These are phyloP conservation scores for Neckera pumila DNA, from an alignment of 225 moss, liverwort and hornwort species.

Conservation along the genomic window DNA sequence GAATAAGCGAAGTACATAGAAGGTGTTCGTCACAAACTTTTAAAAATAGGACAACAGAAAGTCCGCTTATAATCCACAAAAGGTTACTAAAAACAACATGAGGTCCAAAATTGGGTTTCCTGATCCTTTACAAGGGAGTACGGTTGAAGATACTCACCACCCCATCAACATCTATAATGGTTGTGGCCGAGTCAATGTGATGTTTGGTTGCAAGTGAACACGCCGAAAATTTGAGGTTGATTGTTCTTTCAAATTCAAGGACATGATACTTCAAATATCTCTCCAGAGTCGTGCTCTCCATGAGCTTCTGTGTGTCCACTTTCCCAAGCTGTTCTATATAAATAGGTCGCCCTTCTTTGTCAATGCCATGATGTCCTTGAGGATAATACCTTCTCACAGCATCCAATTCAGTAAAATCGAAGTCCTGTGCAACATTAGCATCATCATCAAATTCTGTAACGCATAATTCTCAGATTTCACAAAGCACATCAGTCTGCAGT, in stretches of 20 bases:
- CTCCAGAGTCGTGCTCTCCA: conserved; percentile 78
- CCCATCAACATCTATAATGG: conserved; percentile 85
- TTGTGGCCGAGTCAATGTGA: conserved; percentile 76
- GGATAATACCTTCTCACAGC: conserved; percentile 63
- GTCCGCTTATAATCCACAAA: background rate
- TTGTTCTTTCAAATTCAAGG: conserved; percentile 78
- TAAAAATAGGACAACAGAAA: too few relatives aligned
- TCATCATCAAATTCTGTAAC: background rate
- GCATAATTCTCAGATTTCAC: background rate
- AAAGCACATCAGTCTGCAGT: background rate
- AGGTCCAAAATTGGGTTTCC: background rate
- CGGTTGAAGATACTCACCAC: conserved; percentile 45
- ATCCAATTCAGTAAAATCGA: conserved; percentile 51
- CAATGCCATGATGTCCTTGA: conserved; percentile 92
- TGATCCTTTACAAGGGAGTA: background rate
- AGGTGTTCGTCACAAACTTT: background rate
- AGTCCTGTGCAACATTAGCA: conserved; percentile 41
- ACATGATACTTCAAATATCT: conserved; percentile 91
- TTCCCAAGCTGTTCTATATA: conserved; percentile 88
- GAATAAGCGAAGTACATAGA: background rate
- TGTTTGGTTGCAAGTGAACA: conserved; percentile 68
- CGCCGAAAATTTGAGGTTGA: conserved; percentile 88
- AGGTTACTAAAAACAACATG: background rate
- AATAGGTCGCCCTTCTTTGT: conserved; percentile 82
- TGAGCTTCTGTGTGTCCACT: conserved; percentile 63